phyloP scores from a whole-genome alignment of 2,329 filamentous ascomycete genomes.

The Hypomyces rosellus region DNA sequence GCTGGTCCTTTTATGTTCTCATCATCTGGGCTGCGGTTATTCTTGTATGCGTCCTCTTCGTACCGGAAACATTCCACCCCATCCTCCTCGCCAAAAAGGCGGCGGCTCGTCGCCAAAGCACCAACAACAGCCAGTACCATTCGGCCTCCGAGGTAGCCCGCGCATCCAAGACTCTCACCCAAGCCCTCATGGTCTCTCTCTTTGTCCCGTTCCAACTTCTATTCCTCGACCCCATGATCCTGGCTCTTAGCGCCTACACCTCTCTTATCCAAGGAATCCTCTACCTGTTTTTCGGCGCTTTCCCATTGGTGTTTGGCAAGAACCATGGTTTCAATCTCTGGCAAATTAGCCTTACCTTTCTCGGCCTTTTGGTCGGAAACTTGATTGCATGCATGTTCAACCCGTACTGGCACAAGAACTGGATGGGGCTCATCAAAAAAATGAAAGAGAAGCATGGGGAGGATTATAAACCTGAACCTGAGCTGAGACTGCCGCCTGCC shows the following conservation, averaged over 20 bases:
- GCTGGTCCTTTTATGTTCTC: too few relatives aligned
- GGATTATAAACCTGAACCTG: conserved; percentile 18
- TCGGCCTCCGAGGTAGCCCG: background rate
- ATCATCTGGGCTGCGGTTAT: too few relatives aligned
- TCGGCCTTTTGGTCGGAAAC: too few relatives aligned
- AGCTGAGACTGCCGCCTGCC: conserved; percentile 49
- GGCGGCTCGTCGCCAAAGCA: too few relatives aligned
- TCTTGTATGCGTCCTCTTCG: too few relatives aligned
- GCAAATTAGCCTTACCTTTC: conserved; percentile 49
- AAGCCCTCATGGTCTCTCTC: background rate
- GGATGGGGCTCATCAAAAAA: too few relatives aligned
- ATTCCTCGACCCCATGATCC: conserved; percentile 74
- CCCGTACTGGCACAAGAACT: too few relatives aligned
- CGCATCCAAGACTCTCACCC: background rate
- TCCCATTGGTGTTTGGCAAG: conserved; percentile 68
- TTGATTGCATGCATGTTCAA: too few relatives aligned
- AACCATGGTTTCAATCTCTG: conserved; percentile 72
- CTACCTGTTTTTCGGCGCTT: conserved; percentile 88
- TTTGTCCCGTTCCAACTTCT: background rate
- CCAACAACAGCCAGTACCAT: too few relatives aligned
- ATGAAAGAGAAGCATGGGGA: too few relatives aligned
- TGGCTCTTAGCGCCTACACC: conserved; percentile 74
- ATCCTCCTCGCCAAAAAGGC: too few relatives aligned
- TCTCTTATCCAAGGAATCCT: conserved; percentile 78
- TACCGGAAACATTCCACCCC: too few relatives aligned